These are phyloP conservation scores for Salix brachista DNA, from an alignment of 345 rosid genomes.

Conservation along the genomic window DNA sequence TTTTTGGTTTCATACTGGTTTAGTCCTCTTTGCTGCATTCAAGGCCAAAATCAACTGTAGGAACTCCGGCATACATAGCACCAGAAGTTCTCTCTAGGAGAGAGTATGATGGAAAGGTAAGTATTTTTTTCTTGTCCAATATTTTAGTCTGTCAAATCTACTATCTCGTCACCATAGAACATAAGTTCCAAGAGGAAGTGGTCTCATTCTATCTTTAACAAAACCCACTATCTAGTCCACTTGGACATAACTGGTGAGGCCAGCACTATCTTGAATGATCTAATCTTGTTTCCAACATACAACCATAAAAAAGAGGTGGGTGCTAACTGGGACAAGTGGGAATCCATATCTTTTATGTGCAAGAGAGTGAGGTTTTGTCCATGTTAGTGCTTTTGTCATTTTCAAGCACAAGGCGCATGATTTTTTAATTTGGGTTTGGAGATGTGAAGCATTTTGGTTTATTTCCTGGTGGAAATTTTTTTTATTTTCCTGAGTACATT, in stretches of 20 bases:
- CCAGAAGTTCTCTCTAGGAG: conserved; percentile 85
- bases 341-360: conserved; percentile 15
- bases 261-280: background rate
- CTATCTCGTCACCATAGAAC: background rate
- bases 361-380: background rate
- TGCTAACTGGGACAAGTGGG: conserved; percentile 1
- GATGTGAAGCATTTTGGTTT: conserved; percentile 1
- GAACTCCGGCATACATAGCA: conserved; percentile 92
- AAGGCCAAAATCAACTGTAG: conserved; percentile 89
- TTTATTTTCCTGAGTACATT: background rate
- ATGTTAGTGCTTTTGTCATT: conserved; percentile 1
- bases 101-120: conserved; percentile 84
- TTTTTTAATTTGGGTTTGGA: background rate
- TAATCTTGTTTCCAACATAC: background rate
- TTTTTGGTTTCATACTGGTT: background rate
- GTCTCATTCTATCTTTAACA: background rate
- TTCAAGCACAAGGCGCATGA: background rate
- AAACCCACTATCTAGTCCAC: background rate
- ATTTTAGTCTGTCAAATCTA: background rate
- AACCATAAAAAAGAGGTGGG: background rate
- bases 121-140: background rate
- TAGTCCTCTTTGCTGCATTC: conserved; percentile 88
- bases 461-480: background rate
- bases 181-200: background rate
- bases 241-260: background rate